phyloP scores from a whole-genome alignment of 169 alveolate genomes.

The Eimeria praecox region DNA sequence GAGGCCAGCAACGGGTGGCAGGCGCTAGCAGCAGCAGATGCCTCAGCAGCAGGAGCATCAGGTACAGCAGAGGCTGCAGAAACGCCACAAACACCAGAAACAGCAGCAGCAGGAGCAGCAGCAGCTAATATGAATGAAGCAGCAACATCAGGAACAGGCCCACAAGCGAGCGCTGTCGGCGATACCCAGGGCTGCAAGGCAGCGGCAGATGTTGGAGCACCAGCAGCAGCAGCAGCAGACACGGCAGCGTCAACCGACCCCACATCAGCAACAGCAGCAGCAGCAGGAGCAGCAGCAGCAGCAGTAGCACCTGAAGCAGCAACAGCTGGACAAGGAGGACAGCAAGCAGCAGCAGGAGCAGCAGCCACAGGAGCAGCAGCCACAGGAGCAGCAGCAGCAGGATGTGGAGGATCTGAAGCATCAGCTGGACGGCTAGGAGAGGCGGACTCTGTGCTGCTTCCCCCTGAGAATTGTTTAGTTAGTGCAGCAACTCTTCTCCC shows the following conservation, averaged over 20 bases:
- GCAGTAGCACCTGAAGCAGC: slow-evolving; percentile 32
- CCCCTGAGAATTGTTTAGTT: slow-evolving; percentile 27
- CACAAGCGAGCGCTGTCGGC: background rate
- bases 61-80: background rate
- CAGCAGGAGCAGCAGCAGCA: background rate
- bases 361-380: background rate
- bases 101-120: background rate
- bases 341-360: slow-evolving; percentile 23
- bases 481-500: background rate
- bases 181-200: background rate
- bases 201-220: background rate
- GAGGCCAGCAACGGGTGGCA: slow-evolving; percentile 36
- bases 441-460: slow-evolving; percentile 7
- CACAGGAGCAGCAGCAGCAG: background rate
- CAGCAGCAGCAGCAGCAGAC: slow-evolving; percentile 11
- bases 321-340: background rate
- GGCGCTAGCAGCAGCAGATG: slow-evolving; percentile 36
- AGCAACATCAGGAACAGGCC: background rate
- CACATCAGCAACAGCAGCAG: slow-evolving; percentile 35
- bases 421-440: background rate
- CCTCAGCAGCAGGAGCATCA: slow-evolving; percentile 5
- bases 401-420: too few relatives aligned
- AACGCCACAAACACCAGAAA: background rate
- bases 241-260: background rate
- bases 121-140: background rate